These are phyloP conservation scores for Aureobasidium zeae DNA, from an alignment of 2,329 filamentous ascomycete species.

Conservation along the genomic window DNA sequence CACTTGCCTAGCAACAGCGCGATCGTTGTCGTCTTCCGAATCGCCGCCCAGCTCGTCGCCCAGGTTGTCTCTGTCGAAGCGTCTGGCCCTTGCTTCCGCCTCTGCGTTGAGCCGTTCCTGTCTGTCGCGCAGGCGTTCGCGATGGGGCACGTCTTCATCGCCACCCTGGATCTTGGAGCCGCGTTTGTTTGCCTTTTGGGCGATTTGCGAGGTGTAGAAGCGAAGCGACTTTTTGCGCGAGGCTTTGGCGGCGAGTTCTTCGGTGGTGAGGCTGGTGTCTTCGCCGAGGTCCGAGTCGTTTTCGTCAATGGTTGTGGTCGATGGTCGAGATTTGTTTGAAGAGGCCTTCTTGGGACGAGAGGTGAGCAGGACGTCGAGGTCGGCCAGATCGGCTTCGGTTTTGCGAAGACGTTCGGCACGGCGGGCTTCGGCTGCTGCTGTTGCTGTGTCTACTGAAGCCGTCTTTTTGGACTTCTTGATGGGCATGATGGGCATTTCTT, in stretches of 20 bases:
- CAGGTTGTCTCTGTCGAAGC: slow-evolving; percentile 56
- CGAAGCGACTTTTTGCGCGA: slow-evolving; percentile 83
- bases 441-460: slow-evolving; percentile 43
- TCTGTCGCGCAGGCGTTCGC: slow-evolving; percentile 78
- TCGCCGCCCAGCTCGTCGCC: slow-evolving; percentile 63
- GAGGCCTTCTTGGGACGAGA: slow-evolving; percentile 24
- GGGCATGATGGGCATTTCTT: slow-evolving; percentile 27
- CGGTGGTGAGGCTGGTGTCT: slow-evolving; percentile 66
- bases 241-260: slow-evolving; percentile 77
- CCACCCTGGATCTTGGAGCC: slow-evolving; percentile 64
- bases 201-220: slow-evolving; percentile 97
- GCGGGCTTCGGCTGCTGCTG: slow-evolving; percentile 46
- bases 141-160: slow-evolving; percentile 75
- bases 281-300: slow-evolving; percentile 89
- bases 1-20: slow-evolving; percentile 44
- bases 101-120: slow-evolving; percentile 81
- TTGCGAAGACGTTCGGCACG: slow-evolving; percentile 45
- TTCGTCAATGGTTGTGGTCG: slow-evolving; percentile 31
- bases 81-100: slow-evolving; percentile 72
- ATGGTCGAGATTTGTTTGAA: too few species aligned
- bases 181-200: slow-evolving; percentile 85
- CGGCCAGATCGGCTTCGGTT: slow-evolving; percentile 63
- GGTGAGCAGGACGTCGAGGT: slow-evolving; percentile 55
- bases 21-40: slow-evolving; percentile 53
- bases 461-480: slow-evolving; percentile 33